Conservation (phyloP, 73 alveolate genomes). For the Paramecium bursaria region DNA sequence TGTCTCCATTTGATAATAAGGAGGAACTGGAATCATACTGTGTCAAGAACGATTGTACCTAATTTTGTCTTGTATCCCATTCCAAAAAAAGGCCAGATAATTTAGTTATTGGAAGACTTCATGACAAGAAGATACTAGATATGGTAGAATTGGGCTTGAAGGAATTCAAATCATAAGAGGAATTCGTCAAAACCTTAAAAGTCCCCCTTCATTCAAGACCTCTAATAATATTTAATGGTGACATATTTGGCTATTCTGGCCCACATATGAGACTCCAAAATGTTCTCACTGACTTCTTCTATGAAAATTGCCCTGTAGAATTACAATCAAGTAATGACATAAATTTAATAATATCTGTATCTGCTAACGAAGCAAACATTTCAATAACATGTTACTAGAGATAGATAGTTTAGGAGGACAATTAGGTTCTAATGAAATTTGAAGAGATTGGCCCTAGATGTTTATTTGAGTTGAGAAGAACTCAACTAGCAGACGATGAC, state of each 20-base stretch:
- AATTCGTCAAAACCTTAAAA: constrained; percentile 62
- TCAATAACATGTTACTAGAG: constrained; percentile 70
- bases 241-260: constrained; percentile 77
- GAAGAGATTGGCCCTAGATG: constrained; percentile 78
- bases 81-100: constrained; percentile 85
- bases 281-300: constrained; percentile 72
- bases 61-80: constrained; percentile 75
- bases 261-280: constrained; percentile 73
- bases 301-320: constrained; percentile 64
- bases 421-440: constrained; percentile 68
- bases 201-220: constrained; percentile 76
- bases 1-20: constrained; percentile 75
- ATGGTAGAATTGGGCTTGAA: constrained; percentile 79
- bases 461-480: constrained; percentile 76
- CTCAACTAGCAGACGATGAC: constrained; percentile 73
- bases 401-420: constrained; percentile 50
- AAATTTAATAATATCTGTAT: constrained; percentile 71
- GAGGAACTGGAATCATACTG: constrained; percentile 70
- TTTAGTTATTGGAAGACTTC: constrained; percentile 78
- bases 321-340: constrained; percentile 73
- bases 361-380: constrained; percentile 73
- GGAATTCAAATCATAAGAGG: constrained; percentile 66
- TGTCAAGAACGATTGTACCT: constrained; percentile 68
- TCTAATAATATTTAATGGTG: constrained; percentile 82
- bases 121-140: constrained; percentile 76